A percentile compares a stretch with the other conserved stretches of the same genome.
Evolutionary conservation across 306 rosid genomes (phyloP).

Genomic region (Rosa multiflora): DNA sequence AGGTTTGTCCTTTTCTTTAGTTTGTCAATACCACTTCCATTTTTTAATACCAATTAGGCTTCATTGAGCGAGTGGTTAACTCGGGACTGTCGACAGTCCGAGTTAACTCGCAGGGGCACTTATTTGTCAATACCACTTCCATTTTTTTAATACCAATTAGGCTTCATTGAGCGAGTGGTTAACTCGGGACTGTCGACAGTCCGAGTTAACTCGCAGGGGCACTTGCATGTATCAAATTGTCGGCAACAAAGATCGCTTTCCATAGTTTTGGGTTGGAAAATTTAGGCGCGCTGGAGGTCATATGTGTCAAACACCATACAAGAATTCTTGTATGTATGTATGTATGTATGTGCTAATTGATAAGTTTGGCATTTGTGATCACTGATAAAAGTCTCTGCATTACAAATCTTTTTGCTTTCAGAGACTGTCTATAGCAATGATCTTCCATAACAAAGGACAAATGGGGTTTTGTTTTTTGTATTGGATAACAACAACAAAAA

Average conservation of each 20-base stretch:
- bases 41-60: neutral
- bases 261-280: neutral
- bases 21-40: neutral
- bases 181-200: slow-evolving; percentile 1
- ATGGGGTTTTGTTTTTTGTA: slow-evolving; percentile 28
- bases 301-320: slow-evolving; percentile 21
- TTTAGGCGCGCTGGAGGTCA: slow-evolving; percentile 24
- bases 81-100: slow-evolving; percentile 9
- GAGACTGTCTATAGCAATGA: neutral
- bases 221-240: neutral
- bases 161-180: slow-evolving; percentile 14
- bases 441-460: neutral
- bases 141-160: neutral
- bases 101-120: neutral
- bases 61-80: slow-evolving; percentile 16
- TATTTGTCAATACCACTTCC: neutral
- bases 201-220: neutral
- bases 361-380: slow-evolving; percentile 28
- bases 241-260: slow-evolving; percentile 8
- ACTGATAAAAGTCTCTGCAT: slow-evolving; percentile 31
- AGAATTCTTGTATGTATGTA: neutral
- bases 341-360: slow-evolving; percentile 19
- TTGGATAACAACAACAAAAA: slow-evolving; percentile 23
- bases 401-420: neutral
- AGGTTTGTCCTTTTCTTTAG: slow-evolving; percentile 52